Base-by-base conservation (phyloP, 768 basidiomycete genomes). In the Leccinellum luteum region DNA sequence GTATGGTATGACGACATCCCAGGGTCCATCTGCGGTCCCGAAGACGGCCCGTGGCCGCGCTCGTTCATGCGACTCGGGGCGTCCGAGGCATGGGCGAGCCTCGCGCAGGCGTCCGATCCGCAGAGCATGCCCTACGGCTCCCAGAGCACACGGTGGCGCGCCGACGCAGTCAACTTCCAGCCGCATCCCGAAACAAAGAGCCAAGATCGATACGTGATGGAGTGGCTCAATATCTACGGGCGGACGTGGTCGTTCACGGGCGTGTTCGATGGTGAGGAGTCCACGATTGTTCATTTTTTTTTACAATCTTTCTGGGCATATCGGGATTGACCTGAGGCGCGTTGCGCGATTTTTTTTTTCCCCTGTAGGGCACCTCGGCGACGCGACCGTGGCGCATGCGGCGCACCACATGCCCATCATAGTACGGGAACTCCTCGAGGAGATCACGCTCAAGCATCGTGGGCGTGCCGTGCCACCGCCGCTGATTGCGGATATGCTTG, bases 371-470 rank as follows among this genome's bases (percentile, higher is more conserved):
- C 86, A 88, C 68, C 77, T 86, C 23, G 86, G 86, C 30, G 85
- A 86, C 67, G 81, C 82, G 58, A 87, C 85, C 0, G 86, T 86
- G 15, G 84, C 83, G 60, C 85, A 87, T 62, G 85, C 86, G 52
- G 81, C 84, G 54, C 78, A 82, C 62, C 85, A 87, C 65, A 75
- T 88, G 61, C 86, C 86, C 52, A 84, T 85, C 66, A 85, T 87
- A 63, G 76, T 88, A 25, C 80, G 78, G 51, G 77, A 86, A 58
- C 84, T 84, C 65, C 69, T 87, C 47, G 76, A 78, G 54, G 70
- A 78, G 30, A 78, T 76, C 6, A 58, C 63, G 48, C 65, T 69
- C 34, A 71, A 77, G 50, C 74, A 78, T 54, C 71, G 76, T 34
- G 69, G 67, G 25, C 76, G 73, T 48, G 66, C 66, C 28, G 65